These are phyloP conservation scores for Fusarium beomiforme DNA, from an alignment of 2,329 filamentous ascomycete species.

Conservation along the genomic window DNA sequence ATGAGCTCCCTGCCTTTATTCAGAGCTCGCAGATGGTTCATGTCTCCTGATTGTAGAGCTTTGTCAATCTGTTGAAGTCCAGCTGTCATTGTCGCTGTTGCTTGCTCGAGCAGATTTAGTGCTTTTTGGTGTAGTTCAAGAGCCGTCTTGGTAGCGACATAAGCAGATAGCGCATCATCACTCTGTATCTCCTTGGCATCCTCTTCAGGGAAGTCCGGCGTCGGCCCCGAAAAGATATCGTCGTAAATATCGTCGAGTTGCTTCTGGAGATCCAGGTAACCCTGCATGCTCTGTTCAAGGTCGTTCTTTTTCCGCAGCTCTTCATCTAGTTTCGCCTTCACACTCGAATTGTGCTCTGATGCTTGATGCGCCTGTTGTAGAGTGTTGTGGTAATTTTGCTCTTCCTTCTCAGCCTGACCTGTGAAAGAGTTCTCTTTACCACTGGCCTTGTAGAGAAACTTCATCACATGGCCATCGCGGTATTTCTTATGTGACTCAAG, in stretches of 20 bases:
- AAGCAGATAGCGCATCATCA: slow-evolving; percentile 48
- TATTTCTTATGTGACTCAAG: slow-evolving; percentile 63
- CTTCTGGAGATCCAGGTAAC: slow-evolving; percentile 53
- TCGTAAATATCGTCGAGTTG: slow-evolving; percentile 62
- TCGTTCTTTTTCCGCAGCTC: slow-evolving; percentile 50
- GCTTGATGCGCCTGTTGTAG: slow-evolving; percentile 59
- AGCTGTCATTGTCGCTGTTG: slow-evolving; percentile 45
- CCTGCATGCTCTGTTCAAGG: slow-evolving; percentile 49
- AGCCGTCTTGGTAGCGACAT: slow-evolving; percentile 49
- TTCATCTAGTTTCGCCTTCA: slow-evolving; percentile 52
- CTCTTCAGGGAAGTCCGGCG: slow-evolving; percentile 63
- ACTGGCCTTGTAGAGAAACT: slow-evolving; percentile 61
- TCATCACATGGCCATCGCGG: slow-evolving; percentile 61
- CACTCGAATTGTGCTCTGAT: slow-evolving; percentile 52
- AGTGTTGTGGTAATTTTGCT: slow-evolving; percentile 64
- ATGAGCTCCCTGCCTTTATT: slow-evolving; percentile 21
- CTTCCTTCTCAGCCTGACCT: slow-evolving; percentile 62
- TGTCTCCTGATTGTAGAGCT: slow-evolving; percentile 50
- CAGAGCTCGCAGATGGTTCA: slow-evolving; percentile 37
- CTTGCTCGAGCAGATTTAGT: slow-evolving; percentile 51
- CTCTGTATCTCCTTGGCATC: slow-evolving; percentile 56
- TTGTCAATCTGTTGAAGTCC: slow-evolving; percentile 53
- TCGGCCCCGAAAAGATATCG: slow-evolving; percentile 63
- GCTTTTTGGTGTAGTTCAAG: slow-evolving; percentile 56
- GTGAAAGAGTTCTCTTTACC: slow-evolving; percentile 55